Percentiles rank a stretch among this genome's conserved stretches.
Conservation (phyloP, 495 filamentous ascomycete species). For the Talaromyces wortmannii region DNA sequence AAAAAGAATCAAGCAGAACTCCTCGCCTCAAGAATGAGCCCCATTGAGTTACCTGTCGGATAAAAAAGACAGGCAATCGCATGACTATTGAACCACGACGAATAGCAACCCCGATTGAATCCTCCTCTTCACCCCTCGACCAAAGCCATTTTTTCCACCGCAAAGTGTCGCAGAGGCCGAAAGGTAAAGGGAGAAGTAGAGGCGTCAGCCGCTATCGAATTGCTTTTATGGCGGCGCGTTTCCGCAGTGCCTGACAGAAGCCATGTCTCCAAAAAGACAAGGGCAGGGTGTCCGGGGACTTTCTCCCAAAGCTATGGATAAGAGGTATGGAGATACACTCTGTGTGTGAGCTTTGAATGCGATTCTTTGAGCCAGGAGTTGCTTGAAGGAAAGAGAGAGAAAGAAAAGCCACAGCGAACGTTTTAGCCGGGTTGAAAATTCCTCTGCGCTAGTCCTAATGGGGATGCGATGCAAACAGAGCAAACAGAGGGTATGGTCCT, state of each 20-base stretch:
- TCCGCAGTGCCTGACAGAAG: constrained; percentile 60
- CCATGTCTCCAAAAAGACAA: constrained; percentile 18
- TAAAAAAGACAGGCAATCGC: constrained; percentile 71
- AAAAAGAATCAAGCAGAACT: constrained; percentile 48
- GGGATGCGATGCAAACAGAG: background rate
- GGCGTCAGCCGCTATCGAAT: constrained; percentile 64
- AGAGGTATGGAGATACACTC: constrained; percentile 40
- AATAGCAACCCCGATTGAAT: constrained; percentile 52
- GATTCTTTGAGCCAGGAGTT: constrained; percentile 98
- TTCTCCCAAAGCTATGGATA: constrained; percentile 88
- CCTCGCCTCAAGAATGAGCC: constrained; percentile 99
- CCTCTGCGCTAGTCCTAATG: background rate
- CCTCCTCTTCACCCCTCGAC: constrained; percentile 31
- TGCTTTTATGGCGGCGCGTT: constrained; percentile 99
- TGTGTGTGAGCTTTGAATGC: constrained; percentile 99
- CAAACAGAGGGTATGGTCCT: background rate
- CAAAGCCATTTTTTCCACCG: constrained; percentile 39
- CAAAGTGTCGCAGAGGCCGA: constrained; percentile 28
- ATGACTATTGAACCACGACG: constrained; percentile 96
- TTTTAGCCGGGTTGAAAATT: constrained; percentile 15
- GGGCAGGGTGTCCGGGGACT: constrained; percentile 96
- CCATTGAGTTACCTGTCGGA: constrained; percentile 90
- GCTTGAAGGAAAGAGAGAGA: constrained; percentile 27
- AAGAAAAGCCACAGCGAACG: constrained; percentile 1
- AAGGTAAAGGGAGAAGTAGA: constrained; percentile 35